Percentiles rank a stretch among this genome's conserved stretches.
phyloP scores from a whole-genome alignment of 208 protist species.

The Leishmania guyanensis region DNA sequence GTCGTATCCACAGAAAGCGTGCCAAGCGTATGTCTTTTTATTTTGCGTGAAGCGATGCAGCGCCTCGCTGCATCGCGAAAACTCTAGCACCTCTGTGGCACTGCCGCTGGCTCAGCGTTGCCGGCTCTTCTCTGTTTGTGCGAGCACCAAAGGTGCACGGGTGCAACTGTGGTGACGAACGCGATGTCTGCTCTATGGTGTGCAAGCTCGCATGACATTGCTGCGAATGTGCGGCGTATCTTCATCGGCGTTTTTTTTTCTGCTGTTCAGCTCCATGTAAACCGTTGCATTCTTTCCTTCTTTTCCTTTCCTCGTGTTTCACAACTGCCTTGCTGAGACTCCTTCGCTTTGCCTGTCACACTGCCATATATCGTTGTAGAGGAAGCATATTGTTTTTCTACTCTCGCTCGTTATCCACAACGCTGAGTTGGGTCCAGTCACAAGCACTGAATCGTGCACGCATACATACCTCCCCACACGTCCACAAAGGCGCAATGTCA shows the following conservation, averaged over 20 bases:
- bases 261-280: not conserved
- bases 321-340: not conserved
- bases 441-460: not conserved
- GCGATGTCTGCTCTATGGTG: not conserved
- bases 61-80: not conserved
- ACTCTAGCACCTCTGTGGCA: not conserved
- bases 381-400: not conserved
- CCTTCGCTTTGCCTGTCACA: not conserved
- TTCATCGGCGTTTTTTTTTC: not conserved
- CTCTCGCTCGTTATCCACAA: not conserved
- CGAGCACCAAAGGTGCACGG: not conserved
- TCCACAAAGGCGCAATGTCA: constrained; percentile 31
- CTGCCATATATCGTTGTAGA: not conserved
- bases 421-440: not conserved
- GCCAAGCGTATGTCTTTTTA: not conserved
- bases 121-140: not conserved
- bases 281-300: not conserved
- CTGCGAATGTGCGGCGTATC: not conserved
- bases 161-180: not conserved
- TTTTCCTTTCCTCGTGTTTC: not conserved
- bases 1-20: not conserved
- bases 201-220: not conserved
- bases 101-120: not conserved
- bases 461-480: not conserved
- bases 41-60: not conserved